Conservation (phyloP, 2,329 filamentous ascomycete genomes). For the Beauveria brongniartii region DNA sequence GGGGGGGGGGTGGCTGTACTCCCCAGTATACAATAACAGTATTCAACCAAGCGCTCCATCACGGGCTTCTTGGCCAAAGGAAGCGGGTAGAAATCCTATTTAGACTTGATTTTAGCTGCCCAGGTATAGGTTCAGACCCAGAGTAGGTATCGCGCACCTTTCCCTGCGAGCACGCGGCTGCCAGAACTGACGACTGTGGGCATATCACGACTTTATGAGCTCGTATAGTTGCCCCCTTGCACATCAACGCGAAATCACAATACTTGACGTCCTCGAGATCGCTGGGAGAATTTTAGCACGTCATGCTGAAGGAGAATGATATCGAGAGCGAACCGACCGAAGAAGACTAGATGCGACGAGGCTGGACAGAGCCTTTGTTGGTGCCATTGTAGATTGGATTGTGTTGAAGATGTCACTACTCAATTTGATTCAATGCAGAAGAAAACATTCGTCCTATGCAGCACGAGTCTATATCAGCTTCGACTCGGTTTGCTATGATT, state of each 20-base stretch:
- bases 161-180: background rate
- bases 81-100: background rate
- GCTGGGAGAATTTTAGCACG: background rate
- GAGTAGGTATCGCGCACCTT: background rate
- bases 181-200: background rate
- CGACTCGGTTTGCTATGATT: too few relatives aligned
- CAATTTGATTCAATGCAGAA: background rate
- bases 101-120: background rate
- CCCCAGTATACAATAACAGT: constrained; percentile 5
- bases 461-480: too few relatives aligned
- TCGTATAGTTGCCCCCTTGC: constrained; percentile 20
- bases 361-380: background rate
- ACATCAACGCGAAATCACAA: background rate
- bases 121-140: too few relatives aligned
- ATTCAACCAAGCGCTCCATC: background rate
- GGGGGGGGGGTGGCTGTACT: background rate
- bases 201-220: background rate
- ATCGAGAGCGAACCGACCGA: background rate
- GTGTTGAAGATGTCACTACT: too few relatives aligned
- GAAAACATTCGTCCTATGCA: background rate
- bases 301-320: background rate
- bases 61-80: background rate
- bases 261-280: background rate
- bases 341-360: background rate
- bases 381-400: background rate